Percentiles rank a stretch among this genome's conserved stretches.
phyloP scores from a whole-genome alignment of 805 yeast species.

The Metschnikowia proteae region DNA sequence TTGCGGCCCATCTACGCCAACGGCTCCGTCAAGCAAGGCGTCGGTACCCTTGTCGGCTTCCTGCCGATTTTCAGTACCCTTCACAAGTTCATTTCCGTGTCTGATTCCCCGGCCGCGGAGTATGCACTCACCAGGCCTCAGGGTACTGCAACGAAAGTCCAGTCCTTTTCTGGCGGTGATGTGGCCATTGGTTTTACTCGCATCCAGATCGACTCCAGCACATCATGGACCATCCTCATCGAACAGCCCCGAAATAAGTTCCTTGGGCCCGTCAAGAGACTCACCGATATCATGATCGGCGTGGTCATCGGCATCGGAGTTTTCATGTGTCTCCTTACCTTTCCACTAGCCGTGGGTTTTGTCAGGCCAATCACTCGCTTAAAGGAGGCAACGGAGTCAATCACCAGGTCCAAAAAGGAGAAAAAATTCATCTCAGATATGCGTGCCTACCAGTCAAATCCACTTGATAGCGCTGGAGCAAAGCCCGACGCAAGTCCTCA shows the following conservation, averaged over 20 bases:
- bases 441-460: not conserved
- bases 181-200: constrained; percentile 37
- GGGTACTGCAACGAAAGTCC: constrained; percentile 31
- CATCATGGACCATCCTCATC: constrained; percentile 68
- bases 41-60: constrained; percentile 44
- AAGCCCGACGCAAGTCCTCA: not conserved
- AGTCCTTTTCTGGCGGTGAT: constrained; percentile 18
- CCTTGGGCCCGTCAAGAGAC: constrained; percentile 55
- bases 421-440: constrained; percentile 4
- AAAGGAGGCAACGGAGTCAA: constrained; percentile 77
- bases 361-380: constrained; percentile 77
- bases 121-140: constrained; percentile 24
- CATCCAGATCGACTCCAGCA: constrained; percentile 30
- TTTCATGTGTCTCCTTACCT: constrained; percentile 68
- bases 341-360: constrained; percentile 80
- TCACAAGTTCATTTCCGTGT: constrained; percentile 24
- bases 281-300: constrained; percentile 70
- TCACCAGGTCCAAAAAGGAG: constrained; percentile 43
- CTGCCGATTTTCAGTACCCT: constrained; percentile 29
- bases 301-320: constrained; percentile 76
- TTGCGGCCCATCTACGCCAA: constrained; percentile 31
- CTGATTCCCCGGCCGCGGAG: constrained; percentile 24
- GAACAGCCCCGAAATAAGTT: constrained; percentile 60
- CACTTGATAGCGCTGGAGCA: not conserved
- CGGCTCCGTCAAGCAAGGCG: constrained; percentile 28